Conservation (phyloP, 148 eudicot genomes). For the Amaranthus hypochondriacus region DNA sequence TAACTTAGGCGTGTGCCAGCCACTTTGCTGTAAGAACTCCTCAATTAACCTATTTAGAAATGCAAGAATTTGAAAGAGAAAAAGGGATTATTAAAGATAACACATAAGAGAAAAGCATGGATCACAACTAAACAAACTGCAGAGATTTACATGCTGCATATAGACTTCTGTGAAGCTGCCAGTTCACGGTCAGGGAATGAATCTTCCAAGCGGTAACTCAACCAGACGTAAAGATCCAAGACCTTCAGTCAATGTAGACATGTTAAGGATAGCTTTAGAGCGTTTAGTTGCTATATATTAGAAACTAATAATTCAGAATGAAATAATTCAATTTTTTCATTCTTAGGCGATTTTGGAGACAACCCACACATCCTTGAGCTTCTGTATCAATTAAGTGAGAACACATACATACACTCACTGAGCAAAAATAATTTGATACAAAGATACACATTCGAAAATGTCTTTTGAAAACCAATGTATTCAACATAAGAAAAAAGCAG, state of each 20-base stretch:
- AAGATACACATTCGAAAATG: not conserved
- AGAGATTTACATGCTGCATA: conserved; percentile 75
- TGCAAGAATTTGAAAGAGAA: not conserved
- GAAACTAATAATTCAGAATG: not conserved
- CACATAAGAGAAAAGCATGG: not conserved
- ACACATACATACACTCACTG: too few species aligned
- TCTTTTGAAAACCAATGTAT: too few species aligned
- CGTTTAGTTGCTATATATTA: not conserved
- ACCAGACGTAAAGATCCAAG: conserved; percentile 95
- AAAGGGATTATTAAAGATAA: not conserved
- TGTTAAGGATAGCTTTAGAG: not conserved
- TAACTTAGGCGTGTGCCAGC: conserved; percentile 52
- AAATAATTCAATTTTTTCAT: not conserved
- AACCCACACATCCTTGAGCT: not conserved
- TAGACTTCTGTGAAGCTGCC: conserved; percentile 84
- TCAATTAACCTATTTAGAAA: conserved; percentile 67
- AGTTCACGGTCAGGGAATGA: conserved; percentile 92
- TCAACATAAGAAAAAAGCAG: too few species aligned
- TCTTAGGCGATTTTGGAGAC: not conserved
- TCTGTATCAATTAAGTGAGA: not conserved
- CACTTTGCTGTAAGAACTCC: conserved; percentile 69
- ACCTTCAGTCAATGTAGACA: conserved; percentile 46
- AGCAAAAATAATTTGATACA: not conserved
- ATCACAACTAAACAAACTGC: not conserved
- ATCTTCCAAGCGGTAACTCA: conserved; percentile 78